These are phyloP conservation scores for Stipa capillata DNA, from an alignment of 176 grass and related monocot species.

Conservation along the genomic window DNA sequence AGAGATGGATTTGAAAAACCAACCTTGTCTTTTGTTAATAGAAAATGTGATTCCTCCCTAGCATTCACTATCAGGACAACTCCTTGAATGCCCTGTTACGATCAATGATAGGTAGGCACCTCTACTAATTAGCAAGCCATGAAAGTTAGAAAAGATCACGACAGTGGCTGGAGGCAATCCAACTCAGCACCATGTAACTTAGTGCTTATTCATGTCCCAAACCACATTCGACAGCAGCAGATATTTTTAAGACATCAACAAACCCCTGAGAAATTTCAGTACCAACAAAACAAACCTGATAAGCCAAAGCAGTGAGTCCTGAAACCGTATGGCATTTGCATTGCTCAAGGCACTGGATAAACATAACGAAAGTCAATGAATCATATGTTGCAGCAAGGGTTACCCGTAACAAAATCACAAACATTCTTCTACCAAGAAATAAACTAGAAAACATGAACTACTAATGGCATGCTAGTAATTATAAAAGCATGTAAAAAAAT, in stretches of 20 bases:
- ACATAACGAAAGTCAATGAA: constrained; percentile 29
- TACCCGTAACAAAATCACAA: constrained; percentile 2
- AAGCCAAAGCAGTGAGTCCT: constrained; percentile 82
- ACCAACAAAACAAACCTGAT: constrained; percentile 50
- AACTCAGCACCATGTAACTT: neutral
- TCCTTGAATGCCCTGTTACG: constrained; percentile 82
- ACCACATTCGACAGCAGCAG: neutral
- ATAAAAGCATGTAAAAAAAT: neutral
- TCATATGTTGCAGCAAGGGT: neutral
- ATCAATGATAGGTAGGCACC: too few species aligned
- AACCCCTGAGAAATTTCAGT: neutral
- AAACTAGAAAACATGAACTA: constrained; percentile 3
- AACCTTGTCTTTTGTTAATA: constrained; percentile 54
- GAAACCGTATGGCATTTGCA: constrained; percentile 52
- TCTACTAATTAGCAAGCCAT: neutral
- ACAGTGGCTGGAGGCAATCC: neutral
- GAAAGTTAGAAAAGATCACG: neutral
- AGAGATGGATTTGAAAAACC: constrained; percentile 19
- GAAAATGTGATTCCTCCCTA: constrained; percentile 21
- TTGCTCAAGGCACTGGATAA: constrained; percentile 62
- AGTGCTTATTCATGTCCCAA: neutral
- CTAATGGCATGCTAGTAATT: neutral
- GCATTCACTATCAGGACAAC: constrained; percentile 39
- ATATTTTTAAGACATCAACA: neutral
- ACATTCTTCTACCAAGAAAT: neutral